phyloP scores from a whole-genome alignment of 768 basidiomycete species.

The Guyanaporus albipodus region DNA sequence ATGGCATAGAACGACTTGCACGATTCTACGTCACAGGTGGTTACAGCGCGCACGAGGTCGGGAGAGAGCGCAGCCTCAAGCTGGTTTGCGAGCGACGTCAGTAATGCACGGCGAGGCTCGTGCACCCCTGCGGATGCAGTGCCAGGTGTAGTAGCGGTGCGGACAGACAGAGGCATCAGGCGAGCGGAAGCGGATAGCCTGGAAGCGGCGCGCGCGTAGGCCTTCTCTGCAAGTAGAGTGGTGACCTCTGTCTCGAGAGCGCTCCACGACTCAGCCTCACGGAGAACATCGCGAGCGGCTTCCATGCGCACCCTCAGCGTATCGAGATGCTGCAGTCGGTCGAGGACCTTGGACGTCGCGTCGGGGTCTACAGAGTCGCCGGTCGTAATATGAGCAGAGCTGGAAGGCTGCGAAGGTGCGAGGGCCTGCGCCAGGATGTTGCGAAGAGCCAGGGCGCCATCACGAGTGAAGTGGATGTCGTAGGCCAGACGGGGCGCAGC shows the following conservation, averaged over 20 bases:
- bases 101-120: conserved; percentile 76
- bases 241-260: conserved; percentile 92
- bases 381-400: neutral
- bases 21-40: conserved; percentile 64
- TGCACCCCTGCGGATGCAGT: conserved; percentile 37
- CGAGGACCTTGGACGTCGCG: conserved; percentile 63
- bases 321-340: conserved; percentile 78
- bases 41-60: conserved; percentile 86
- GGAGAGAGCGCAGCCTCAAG: conserved; percentile 89
- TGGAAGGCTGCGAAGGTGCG: conserved; percentile 26
- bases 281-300: conserved; percentile 79
- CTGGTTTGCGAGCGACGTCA: conserved; percentile 93
- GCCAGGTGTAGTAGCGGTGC: conserved; percentile 60
- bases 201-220: conserved; percentile 87
- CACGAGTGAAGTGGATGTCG: conserved; percentile 96
- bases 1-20: conserved; percentile 82
- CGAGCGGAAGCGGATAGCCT: conserved; percentile 84
- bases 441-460: conserved; percentile 78
- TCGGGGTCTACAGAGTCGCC: conserved; percentile 18
- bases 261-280: conserved; percentile 96
- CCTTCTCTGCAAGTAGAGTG: conserved; percentile 70
- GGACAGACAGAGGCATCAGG: conserved; percentile 89
- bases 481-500: conserved; percentile 88
- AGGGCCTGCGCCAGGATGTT: conserved; percentile 54
- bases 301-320: conserved; percentile 85